Percentiles rank a stretch among this genome's conserved stretches.
phyloP scores from a whole-genome alignment of 176 grass and related monocot species.

The Carex littledalei region DNA sequence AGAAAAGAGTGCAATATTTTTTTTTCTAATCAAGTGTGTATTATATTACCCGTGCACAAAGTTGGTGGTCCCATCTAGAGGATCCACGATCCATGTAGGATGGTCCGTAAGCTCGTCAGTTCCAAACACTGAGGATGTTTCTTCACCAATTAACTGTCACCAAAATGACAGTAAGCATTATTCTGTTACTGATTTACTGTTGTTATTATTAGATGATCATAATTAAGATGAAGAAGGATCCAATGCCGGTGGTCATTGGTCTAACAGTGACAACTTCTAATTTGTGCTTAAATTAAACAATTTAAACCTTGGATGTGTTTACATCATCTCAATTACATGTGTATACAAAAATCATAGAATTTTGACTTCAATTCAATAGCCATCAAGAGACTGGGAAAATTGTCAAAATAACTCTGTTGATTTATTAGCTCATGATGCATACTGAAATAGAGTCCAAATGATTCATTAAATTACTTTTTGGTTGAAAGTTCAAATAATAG shows the following conservation, averaged over 20 bases:
- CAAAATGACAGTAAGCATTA: neutral
- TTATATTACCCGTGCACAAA: slow-evolving; percentile 85
- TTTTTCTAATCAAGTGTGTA: neutral
- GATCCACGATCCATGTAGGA: slow-evolving; percentile 95
- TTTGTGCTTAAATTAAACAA: neutral
- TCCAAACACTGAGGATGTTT: slow-evolving; percentile 70
- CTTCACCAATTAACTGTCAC: slow-evolving; percentile 81
- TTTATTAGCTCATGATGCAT: neutral
- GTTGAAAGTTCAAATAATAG: neutral
- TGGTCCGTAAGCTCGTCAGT: slow-evolving; percentile 73
- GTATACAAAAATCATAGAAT: neutral
- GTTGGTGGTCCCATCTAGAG: slow-evolving; percentile 94
- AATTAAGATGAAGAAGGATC: neutral
- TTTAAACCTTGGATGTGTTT: neutral
- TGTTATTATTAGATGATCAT: neutral
- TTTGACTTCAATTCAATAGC: neutral
- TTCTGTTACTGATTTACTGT: neutral
- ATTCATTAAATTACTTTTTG: neutral
- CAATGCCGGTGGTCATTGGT: neutral
- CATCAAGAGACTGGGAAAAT: neutral
- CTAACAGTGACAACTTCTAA: neutral
- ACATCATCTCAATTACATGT: neutral
- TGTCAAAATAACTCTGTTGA: neutral
- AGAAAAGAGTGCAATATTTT: neutral
- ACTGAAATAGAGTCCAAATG: neutral